Base-by-base conservation (phyloP, 208 protist species). In the Trypanosoma congolense region DNA sequence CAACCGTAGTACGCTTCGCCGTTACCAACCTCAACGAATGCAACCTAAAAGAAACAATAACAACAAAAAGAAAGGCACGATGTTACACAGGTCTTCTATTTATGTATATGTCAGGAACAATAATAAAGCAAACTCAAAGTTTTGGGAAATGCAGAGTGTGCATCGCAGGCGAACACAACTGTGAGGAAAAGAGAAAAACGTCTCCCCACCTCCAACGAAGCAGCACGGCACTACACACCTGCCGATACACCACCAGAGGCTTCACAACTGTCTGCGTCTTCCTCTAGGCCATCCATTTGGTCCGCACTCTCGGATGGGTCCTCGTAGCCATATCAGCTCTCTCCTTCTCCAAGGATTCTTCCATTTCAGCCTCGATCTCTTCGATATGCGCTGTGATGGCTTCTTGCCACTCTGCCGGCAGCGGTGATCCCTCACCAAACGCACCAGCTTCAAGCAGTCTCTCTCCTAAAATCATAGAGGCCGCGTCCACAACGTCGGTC, bases 331-430 rank as follows among this genome's bases (percentile, higher is more conserved):
- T 57, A 14, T 28, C 53, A 25, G 40, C 61, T 14, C 26, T 55
- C 50, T 60, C 69, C 59, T 76, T 71, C 25, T 69, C 74, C 18
- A 45, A 47, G 14, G 1, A 8, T 1, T 14, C 50, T 14, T 19
- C 16, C 8, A 54, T 47, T 61, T 83, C 76, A 43, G 41, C 65
- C 31, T 68, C 60, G 0, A 87, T 31, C 33, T 58, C 67, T 28
- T 68, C 72, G 35, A 86, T 61, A 47, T 88, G 76, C 9, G 70
- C 55, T 16, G 43, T 50, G 1, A 86, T 36, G 62, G 82, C 76
- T 3, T 44, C 44, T 41, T 68, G 36, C 85, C 80, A 87, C 77
- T 81, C 85, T 38, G 42, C 45, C n/a, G 48, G 29, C 1, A 31
- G 30, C 36, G 43, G 25, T 28, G 38, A 10, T 16, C 16, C 24